Percentiles rank a stretch among this genome's conserved stretches.
Conservation (phyloP, 2,329 filamentous ascomycete genomes). For the Pestalotiopsis sp. region DNA sequence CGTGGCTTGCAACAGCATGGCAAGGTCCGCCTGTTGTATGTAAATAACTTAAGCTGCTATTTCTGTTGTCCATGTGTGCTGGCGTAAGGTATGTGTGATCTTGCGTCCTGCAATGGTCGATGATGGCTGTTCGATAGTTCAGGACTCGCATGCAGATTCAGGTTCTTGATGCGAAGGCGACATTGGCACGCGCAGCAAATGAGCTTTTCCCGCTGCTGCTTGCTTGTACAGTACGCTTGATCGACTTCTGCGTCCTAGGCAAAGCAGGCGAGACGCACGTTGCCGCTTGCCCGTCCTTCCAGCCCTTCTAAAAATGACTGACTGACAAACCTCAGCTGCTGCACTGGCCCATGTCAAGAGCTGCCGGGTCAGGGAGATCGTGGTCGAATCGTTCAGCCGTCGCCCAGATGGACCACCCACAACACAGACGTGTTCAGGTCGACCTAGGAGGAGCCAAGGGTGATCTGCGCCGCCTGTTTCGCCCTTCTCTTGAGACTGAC, state of each 20-base stretch:
- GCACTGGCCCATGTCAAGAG: background rate
- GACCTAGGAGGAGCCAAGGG: background rate
- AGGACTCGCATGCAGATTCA: background rate
- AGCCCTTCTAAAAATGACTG: background rate
- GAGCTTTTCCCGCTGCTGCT: background rate
- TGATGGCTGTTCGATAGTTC: background rate
- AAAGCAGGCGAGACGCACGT: background rate
- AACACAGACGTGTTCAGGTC: background rate
- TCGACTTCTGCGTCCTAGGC: background rate
- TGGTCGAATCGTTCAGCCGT: background rate
- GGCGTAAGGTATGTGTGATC: background rate
- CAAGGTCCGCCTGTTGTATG: background rate
- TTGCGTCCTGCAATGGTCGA: background rate
- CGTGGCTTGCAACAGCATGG: background rate
- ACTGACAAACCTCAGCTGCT: background rate
- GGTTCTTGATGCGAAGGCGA: background rate
- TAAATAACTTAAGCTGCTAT: background rate
- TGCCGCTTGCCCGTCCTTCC: background rate
- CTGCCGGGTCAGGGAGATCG: background rate
- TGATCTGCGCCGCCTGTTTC: constrained; percentile 4
- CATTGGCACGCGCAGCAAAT: background rate
- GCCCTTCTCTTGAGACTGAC: constrained; percentile 3
- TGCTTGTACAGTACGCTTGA: background rate
- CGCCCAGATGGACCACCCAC: background rate
- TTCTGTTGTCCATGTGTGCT: background rate